Evolutionary conservation across 768 basidiomycete species (phyloP).

Genomic region (Podaxis sp.): DNA sequence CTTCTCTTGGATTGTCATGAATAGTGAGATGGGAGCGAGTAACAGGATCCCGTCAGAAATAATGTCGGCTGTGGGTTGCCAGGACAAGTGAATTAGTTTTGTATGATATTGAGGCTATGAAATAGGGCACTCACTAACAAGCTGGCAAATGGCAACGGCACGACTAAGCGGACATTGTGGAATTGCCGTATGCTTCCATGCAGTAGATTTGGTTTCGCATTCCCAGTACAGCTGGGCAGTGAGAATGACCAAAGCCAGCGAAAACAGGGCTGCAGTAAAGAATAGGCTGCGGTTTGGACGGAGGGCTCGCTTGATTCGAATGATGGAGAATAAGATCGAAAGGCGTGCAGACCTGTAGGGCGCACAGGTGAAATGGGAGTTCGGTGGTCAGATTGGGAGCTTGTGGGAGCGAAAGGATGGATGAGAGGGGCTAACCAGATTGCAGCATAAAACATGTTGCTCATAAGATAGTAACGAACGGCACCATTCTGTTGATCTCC

Average conservation of each 20-base stretch:
- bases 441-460: conserved; percentile 29
- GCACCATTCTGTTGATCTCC: conserved; percentile 12
- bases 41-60: conserved; percentile 43
- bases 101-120: neutral
- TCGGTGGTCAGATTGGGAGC: neutral
- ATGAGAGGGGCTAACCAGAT: conserved; percentile 26
- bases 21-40: conserved; percentile 37
- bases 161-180: conserved; percentile 1
- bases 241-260: conserved; percentile 28
- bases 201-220: conserved; percentile 27
- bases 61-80: conserved; percentile 33
- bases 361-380: neutral
- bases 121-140: neutral
- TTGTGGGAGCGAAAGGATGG: too few species aligned
- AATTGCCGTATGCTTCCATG: neutral
- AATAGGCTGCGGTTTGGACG: neutral
- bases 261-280: conserved; percentile 26
- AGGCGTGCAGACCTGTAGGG: neutral
- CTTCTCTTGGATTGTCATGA: conserved; percentile 36
- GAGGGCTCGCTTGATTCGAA: conserved; percentile 39
- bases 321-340: conserved; percentile 35
- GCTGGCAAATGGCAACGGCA: neutral
- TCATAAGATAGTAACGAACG: conserved; percentile 32
- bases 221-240: conserved; percentile 42
- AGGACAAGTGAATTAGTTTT: neutral